Percentiles rank a stretch among this genome's conserved stretches.
These are phyloP conservation scores for Xerocomus amazonicus DNA, from an alignment of 1,284 basidiomycete species.

Conservation along the genomic window DNA sequence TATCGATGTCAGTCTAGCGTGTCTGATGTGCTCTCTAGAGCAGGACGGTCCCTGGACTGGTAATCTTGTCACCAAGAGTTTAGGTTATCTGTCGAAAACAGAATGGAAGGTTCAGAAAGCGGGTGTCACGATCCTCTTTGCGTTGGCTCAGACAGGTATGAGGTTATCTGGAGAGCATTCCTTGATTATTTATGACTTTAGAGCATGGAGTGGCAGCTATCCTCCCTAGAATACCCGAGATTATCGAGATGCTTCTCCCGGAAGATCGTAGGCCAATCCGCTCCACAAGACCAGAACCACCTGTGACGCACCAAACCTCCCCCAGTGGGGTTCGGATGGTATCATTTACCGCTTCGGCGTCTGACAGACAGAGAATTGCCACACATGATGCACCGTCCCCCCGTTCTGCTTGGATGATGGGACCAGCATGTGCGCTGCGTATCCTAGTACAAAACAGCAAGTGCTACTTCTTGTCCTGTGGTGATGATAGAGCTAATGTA, in stretches of 20 bases:
- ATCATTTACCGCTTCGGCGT: no score
- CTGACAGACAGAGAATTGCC: no score
- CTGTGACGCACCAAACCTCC: no score
- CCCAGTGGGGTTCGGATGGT: no score
- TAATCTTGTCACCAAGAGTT: background rate
- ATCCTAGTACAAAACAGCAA: slow-evolving; percentile 6
- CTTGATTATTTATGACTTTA: slow-evolving; percentile 4
- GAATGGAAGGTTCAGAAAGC: background rate
- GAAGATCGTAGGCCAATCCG: background rate
- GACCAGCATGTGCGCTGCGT: slow-evolving; percentile 22
- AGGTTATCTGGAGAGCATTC: background rate
- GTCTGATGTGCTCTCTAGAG: no score
- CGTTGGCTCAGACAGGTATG: background rate
- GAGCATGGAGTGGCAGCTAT: slow-evolving; percentile 20
- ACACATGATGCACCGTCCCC: background rate
- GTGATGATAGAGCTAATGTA: background rate
- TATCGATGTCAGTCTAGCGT: background rate
- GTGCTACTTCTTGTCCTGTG: background rate
- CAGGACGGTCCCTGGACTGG: no score
- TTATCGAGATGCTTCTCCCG: background rate
- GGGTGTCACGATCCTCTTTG: background rate
- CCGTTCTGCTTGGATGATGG: slow-evolving; percentile 24
- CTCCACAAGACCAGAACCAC: no score
- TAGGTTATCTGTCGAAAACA: background rate
- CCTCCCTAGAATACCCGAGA: background rate